Base-by-base conservation (phyloP, 768 basidiomycete genomes). In the Cyathus striatus region DNA sequence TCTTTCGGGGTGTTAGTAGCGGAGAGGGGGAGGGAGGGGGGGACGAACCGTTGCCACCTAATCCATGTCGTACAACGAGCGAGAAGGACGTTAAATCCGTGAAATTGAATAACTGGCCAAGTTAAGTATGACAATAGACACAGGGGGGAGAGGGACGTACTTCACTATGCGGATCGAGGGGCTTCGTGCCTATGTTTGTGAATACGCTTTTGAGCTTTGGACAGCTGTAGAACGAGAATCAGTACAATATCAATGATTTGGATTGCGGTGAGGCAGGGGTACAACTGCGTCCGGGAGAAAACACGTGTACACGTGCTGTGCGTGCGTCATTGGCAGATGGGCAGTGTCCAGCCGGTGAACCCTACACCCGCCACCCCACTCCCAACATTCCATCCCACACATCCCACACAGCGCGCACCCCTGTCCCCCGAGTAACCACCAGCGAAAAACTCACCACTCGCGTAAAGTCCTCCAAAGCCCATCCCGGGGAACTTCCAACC, bases 1-100 rank as follows among this genome's bases (percentile, higher is more conserved):
- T 6, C 68, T 69, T 65, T 47, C 10, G 32, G n/a, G 43, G 22
- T 23, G 41, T 25, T 49, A 34, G 45, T 32, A 38, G 38, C 10
- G 10, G 10, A 16, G 16, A 10, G 10, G 16, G 16, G 16, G 27
- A 30, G 27, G 16, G 27, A 16, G 10, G 32, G 33, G 27, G 14
- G 40, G 24, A 49, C 54, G 30, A 42, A 69, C 66, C 64, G 51
- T 57, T 49, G 24, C 67, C 68, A 7, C 59, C 59, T 7, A 75
- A 58, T 6, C 73, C 70, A 47, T 74, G 70, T 21, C 72, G 60
- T 5, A 74, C 69, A 42, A 72, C 69, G 30, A 75, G 49, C 2
- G 74, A 73, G 50, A 77, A 75, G 37, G 62, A 66, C 4, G 63
- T 63, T 17, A 77, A 66, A 42, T 67, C 54, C 2, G 51, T 58